These are phyloP conservation scores for Plasmodium relictum DNA, from an alignment of 169 alveolate species.

Conservation along the genomic window DNA sequence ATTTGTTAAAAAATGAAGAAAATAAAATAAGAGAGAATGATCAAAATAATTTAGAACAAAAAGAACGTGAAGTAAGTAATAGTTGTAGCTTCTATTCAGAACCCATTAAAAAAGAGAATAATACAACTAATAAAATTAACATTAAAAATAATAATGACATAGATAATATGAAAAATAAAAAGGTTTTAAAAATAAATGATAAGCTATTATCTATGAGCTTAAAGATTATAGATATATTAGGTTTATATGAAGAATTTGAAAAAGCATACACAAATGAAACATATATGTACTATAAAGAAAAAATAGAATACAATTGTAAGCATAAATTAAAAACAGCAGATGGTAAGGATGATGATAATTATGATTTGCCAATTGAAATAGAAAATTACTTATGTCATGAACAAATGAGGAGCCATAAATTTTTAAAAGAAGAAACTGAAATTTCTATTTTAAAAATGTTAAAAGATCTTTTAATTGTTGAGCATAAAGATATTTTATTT, in stretches of 20 bases:
- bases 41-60: neutral
- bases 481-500: slow-evolving; percentile 46
- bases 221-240: slow-evolving; percentile 32
- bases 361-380: slow-evolving; percentile 41
- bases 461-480: slow-evolving; percentile 44
- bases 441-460: slow-evolving; percentile 35
- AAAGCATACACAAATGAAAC: slow-evolving; percentile 33
- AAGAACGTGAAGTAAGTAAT: neutral
- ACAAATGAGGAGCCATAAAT: slow-evolving; percentile 61
- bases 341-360: neutral
- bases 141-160: too few species aligned
- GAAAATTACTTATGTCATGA: slow-evolving; percentile 71
- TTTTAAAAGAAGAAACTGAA: slow-evolving; percentile 65
- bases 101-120: neutral
- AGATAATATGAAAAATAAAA: neutral
- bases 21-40: neutral
- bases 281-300: slow-evolving; percentile 39
- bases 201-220: slow-evolving; percentile 12
- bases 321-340: neutral
- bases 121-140: neutral
- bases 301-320: neutral
- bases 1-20: neutral
- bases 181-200: slow-evolving; percentile 12
- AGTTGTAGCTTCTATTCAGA: neutral
- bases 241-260: slow-evolving; percentile 60